Evolutionary conservation across 257 asterid species (phyloP).

Genomic region (Nemophila menziesii): DNA sequence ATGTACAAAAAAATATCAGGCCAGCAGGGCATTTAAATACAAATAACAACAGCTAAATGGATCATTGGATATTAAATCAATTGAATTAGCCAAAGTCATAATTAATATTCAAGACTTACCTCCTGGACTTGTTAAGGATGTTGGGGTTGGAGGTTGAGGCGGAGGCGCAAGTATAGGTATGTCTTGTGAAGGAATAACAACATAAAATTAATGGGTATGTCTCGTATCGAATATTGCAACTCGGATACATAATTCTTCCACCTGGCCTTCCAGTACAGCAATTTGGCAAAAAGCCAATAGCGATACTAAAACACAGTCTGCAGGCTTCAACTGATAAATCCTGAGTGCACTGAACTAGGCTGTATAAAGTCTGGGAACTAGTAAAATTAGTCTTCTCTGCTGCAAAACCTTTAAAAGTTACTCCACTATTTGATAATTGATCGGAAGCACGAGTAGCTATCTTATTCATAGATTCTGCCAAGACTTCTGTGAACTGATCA

Average conservation of each 20-base stretch:
- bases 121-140: not conserved
- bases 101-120: not conserved
- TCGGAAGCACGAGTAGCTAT: not conserved
- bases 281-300: not conserved
- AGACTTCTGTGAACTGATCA: not conserved
- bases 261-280: too few species aligned
- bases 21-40: not conserved
- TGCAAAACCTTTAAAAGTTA: constrained; percentile 5
- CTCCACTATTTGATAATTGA: not conserved
- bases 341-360: constrained; percentile 19
- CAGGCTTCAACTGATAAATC: constrained; percentile 8
- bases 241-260: too few species aligned
- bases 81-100: not conserved
- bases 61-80: not conserved
- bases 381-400: not conserved
- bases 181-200: not conserved
- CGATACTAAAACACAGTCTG: not conserved
- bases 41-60: not conserved
- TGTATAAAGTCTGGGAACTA: not conserved
- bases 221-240: constrained; percentile 17
- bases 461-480: not conserved
- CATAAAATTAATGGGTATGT: constrained; percentile 6
- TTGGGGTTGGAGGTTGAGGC: not conserved
- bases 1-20: too few species aligned
- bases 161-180: not conserved